Base-by-base conservation (phyloP, 148 eudicot genomes). In the Dysphania ambrosioides region DNA sequence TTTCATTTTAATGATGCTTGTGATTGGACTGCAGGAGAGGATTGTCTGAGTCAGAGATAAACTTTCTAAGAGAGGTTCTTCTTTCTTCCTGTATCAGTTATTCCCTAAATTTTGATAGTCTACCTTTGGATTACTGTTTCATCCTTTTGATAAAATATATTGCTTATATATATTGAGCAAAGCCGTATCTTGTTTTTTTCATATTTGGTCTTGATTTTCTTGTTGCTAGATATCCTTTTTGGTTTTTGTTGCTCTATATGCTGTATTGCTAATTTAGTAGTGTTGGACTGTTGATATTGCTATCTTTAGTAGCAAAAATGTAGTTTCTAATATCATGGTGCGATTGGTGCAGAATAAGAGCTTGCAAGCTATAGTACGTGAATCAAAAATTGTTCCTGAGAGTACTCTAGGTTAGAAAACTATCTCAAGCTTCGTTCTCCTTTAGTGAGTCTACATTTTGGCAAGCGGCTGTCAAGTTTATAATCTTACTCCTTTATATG, bases 11-110 rank as follows among this genome's bases (percentile, higher is more conserved):
- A 75, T 32, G 41, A 55, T 31, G 72, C 68, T 78, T 32, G 10
- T 74, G 18, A 30, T 72, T 55, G 53, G 72, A 75, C 81, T 80
- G 83, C 86, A 93, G 98, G 97, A 86, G 95, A 86, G 98, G 98
- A 67, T 86, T 93, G 76, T 93, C 98, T 15, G 95, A 87, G 77
- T 83, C 91, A 72, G 98, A 93, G 86, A 78, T 93, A 76, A 74
- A 79, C 70, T 88, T 87, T 80, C 88, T 93, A 53, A 86, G 79
- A 70, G 87, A 93, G 98, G 98, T 93, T 81, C 62, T 77, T 72
- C 10, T 1, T 47, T 27, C 72, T 40, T 38, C 68, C 68, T 42
- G 23, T 30, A 15, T 44, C 57, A 31, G 16, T 13, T 47, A 6
- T 68, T 27, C 38, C 2, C 53, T 13, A 29, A 11, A n/a, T 9